Base-by-base conservation (phyloP, 768 basidiomycete genomes). In the Coprinopsis sp. region DNA sequence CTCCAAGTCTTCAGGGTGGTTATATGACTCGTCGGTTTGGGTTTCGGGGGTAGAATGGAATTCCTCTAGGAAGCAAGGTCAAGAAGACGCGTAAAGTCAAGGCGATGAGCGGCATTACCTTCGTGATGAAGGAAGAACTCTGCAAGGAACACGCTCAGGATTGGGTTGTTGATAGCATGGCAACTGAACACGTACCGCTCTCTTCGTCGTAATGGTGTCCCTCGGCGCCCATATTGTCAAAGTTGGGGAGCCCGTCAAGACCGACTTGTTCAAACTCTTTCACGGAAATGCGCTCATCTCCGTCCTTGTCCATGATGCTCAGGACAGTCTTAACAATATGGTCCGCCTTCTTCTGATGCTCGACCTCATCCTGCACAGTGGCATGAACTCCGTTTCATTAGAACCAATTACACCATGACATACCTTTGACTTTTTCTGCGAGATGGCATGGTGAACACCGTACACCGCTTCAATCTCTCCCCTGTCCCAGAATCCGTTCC, bases 41-140 rank as follows among this genome's bases (percentile, higher is more conserved):
- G 95, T 98, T 62, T 98, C 96, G 0, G 93, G 94, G 28, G 95
- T 97, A 23, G 83, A 86, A 67, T 99, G 96, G 73, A 76, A 96
- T 66, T 90, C 68, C 68, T 98, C 90, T 91, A 56, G 12, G 28
- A 19, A 12, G 10, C 27, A 36, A 16, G 22, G 49, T 38, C 47
- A 36, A 19, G 8, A 39, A 40, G 23, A 19, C 31, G 6, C 47
- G 14, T 34, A 21, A 24, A 12, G 14, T 28, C 19, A 42, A 27
- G n/a, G 14, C 13, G 30, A 12, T 37, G 22, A 31, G 28, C 18
- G 31, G 16, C 38, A 67, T 58, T 50, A 85, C 92, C 94, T 81
- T 99, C 96, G 66, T 99, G 96, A 59, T 98, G 94, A 38, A 94
- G 73, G 78, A 93, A 94, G 70, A 94, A 94, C 66, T 95, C 89